A percentile compares a stretch with the other conserved stretches of the same genome.
These are phyloP conservation scores for Lodderomyces orthopsilosis DNA, from an alignment of 1,139 yeast genomes.

Conservation along the genomic window DNA sequence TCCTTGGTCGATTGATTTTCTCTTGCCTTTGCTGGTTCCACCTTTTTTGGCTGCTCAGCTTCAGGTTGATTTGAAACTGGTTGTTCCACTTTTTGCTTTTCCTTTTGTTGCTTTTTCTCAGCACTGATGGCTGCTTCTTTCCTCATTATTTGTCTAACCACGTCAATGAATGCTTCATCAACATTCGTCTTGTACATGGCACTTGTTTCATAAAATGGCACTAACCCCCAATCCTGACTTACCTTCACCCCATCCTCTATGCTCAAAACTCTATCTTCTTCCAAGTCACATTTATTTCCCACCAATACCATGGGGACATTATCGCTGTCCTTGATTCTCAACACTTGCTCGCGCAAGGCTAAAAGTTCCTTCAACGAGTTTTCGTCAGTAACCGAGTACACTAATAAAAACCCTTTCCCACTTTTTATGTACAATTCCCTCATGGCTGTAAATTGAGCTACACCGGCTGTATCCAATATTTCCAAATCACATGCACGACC, in stretches of 20 bases:
- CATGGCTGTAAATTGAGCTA: conserved; percentile 54
- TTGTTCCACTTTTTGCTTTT: conserved; percentile 13
- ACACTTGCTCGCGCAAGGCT: conserved; percentile 83
- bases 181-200: conserved; percentile 91
- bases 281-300: conserved; percentile 85
- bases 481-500: conserved; percentile 87
- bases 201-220: conserved; percentile 90
- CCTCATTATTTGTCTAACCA: conserved; percentile 84
- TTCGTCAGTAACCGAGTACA: conserved; percentile 86
- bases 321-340: conserved; percentile 78
- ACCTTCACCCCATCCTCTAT: conserved; percentile 80
- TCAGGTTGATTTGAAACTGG: conserved; percentile 3
- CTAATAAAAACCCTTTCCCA: conserved; percentile 82
- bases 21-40: conserved; percentile 9
- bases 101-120: conserved; percentile 43
- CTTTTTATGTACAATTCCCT: conserved; percentile 78
- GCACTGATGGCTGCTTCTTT: conserved; percentile 57
- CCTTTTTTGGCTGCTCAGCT: conserved; percentile 1
- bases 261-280: conserved; percentile 69
- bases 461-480: conserved; percentile 52
- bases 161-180: conserved; percentile 84
- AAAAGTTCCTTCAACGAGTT: conserved; percentile 78
- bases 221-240: conserved; percentile 83
- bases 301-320: conserved; percentile 83
- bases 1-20: conserved; percentile 14